These are phyloP conservation scores for Pseudocercospora fijiensis DNA, from an alignment of 2,329 filamentous ascomycete genomes.

Conservation along the genomic window DNA sequence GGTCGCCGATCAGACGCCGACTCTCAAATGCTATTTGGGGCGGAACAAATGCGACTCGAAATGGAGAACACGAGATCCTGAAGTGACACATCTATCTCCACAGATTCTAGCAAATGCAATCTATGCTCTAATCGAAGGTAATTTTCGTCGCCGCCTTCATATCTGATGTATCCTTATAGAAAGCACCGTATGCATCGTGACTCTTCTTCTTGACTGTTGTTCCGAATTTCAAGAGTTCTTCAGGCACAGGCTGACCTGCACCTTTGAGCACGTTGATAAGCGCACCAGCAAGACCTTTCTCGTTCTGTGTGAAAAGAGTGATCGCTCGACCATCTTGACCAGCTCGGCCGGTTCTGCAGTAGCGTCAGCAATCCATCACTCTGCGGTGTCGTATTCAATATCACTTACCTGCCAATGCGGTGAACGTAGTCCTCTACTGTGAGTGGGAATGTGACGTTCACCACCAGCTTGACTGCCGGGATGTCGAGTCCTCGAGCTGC, in stretches of 20 bases:
- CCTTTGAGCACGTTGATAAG: conserved; percentile 92
- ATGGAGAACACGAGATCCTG: neutral
- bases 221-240: conserved; percentile 89
- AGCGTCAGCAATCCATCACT: conserved; percentile 14
- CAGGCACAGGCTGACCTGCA: conserved; percentile 87
- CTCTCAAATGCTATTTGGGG: neutral
- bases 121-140: conserved; percentile 64
- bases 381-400: neutral
- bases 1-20: conserved; percentile 5
- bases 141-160: conserved; percentile 88
- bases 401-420: conserved; percentile 68
- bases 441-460: conserved; percentile 92
- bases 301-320: conserved; percentile 91
- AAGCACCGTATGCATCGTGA: conserved; percentile 91
- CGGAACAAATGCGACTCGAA: neutral
- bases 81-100: neutral
- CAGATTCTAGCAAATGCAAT: neutral
- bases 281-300: conserved; percentile 87
- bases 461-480: conserved; percentile 87
- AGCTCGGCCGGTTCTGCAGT: conserved; percentile 76
- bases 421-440: conserved; percentile 98
- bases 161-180: conserved; percentile 86
- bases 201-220: conserved; percentile 99
- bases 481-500: conserved; percentile 93
- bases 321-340: conserved; percentile 86